Percentiles rank a stretch among this genome's conserved stretches.
phyloP scores from a whole-genome alignment of 345 rosid species.

The Laguncularia racemosa region DNA sequence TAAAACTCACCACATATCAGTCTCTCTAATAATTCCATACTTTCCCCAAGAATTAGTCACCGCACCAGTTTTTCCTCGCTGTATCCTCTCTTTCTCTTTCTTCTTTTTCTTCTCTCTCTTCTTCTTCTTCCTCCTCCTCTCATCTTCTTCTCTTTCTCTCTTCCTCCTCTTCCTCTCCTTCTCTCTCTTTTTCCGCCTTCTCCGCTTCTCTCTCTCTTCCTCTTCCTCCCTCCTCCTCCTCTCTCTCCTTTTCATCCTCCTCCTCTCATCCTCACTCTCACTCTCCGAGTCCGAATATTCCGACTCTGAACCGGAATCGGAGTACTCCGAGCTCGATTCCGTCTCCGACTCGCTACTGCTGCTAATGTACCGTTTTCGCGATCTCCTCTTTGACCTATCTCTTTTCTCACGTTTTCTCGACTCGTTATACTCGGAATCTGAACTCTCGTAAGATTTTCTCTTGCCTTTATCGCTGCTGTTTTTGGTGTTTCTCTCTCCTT shows the following conservation, averaged over 20 bases:
- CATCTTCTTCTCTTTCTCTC: constrained; percentile 8
- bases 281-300: constrained; percentile 34
- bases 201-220: constrained; percentile 7
- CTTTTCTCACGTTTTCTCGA: constrained; percentile 21
- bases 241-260: constrained; percentile 17
- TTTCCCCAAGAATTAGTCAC: constrained; percentile 94
- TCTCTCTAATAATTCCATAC: constrained; percentile 85
- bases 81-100: constrained; percentile 40
- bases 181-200: constrained; percentile 12
- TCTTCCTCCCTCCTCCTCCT: constrained; percentile 17
- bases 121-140: constrained; percentile 14
- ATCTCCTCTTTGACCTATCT: constrained; percentile 21
- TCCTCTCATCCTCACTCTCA: constrained; percentile 14
- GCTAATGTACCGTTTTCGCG: constrained; percentile 27
- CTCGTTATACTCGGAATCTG: constrained; percentile 11
- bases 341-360: constrained; percentile 19
- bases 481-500: too few relatives aligned
- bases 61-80: constrained; percentile 67
- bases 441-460: too few relatives aligned
- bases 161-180: constrained; percentile 19
- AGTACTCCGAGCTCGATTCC: constrained; percentile 24
- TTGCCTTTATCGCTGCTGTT: too few relatives aligned
- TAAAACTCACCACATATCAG: constrained; percentile 79
- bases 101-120: constrained; percentile 25
- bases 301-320: constrained; percentile 24